Base-by-base conservation (phyloP, 2,329 filamentous ascomycete genomes). In the Furcasterigmium sp. region DNA sequence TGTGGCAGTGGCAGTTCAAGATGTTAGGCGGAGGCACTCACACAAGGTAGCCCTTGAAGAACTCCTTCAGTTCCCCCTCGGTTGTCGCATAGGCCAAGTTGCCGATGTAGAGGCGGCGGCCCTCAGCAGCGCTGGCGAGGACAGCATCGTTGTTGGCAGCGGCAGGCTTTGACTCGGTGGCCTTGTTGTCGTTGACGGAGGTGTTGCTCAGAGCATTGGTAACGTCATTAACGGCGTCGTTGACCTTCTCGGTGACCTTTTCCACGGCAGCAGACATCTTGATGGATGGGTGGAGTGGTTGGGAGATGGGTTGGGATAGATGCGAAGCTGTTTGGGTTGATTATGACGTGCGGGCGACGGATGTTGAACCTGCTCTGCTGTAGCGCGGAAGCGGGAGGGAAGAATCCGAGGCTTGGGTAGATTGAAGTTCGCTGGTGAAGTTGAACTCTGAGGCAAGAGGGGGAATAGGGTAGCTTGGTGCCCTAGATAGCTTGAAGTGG, bases 1-100 rank as follows among this genome's bases (percentile, higher is more conserved):
- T 26, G 23, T 26, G 11, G 23, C 23, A 26, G 23, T 7, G 23
- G 23, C n/a, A n/a, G n/a, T n/a, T n/a, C n/a, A 32, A 14, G 29
- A n/a, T 13, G 10, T 11, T 11, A 30, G 28, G 15, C n/a, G 32
- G 32, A 17, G 17, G 9, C 39, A 87, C 91, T 81, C 82, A 98
- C 93, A 98, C 89, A 78, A 93, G 86, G 81, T 95, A 97, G 73
- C 85, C 87, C 81, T 93, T 91, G 86, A 98, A 98, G 82, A 98
- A 98, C 62, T 93, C 87, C 81, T 94, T 95, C 82, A 98, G 89
- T 85, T 96, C 90, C 85, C 87, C 93, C 87, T 97, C 93, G 71
- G 90, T 95, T 84, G 93, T 97, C 85, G 91, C 91, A 73, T 98
- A 98, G 64, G 93, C 93, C 83, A 98, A 87, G 81, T 98, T 98